phyloP scores from a whole-genome alignment of 2,329 filamentous ascomycete genomes.

The Talaromyces atroroseus region DNA sequence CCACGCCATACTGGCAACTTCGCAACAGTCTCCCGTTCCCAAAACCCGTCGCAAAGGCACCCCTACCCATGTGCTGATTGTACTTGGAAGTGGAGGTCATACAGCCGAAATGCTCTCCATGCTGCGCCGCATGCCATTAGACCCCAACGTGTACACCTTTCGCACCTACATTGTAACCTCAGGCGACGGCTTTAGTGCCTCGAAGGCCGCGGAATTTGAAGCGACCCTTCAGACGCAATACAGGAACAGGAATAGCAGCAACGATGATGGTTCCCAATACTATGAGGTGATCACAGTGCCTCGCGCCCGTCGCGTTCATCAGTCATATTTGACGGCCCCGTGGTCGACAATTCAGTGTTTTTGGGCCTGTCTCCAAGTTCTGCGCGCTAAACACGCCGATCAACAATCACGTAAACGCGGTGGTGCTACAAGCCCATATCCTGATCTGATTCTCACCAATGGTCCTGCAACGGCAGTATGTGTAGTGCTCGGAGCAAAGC shows the following conservation, averaged over 20 bases:
- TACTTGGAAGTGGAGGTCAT: constrained; percentile 90
- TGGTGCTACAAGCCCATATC: constrained; percentile 43
- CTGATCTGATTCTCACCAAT: constrained; percentile 76
- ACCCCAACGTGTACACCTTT: constrained; percentile 49
- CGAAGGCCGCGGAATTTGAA: constrained; percentile 62
- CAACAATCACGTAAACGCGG: constrained; percentile 22
- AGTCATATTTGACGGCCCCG: constrained; percentile 68
- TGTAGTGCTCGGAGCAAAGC: constrained; percentile 54
- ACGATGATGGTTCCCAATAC: constrained; percentile 45
- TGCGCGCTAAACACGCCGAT: constrained; percentile 40
- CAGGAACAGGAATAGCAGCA: constrained; percentile 1
- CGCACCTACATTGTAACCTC: constrained; percentile 77
- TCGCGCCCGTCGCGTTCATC: constrained; percentile 75
- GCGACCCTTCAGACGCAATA: constrained; percentile 20
- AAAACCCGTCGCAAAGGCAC: constrained; percentile 24
- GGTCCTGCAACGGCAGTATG: constrained; percentile 85
- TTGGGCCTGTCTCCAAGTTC: constrained; percentile 54
- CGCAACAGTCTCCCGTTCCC: constrained; percentile 25
- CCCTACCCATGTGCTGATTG: constrained; percentile 63
- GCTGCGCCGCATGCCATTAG: constrained; percentile 55
- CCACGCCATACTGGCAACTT: constrained; percentile 22
- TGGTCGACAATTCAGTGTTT: constrained; percentile 63
- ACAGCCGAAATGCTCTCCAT: constrained; percentile 92
- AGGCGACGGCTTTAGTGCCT: constrained; percentile 67
- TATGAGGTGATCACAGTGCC: constrained; percentile 52